Conservation (phyloP, 805 yeast genomes). For the Kuraishia piskuri region DNA sequence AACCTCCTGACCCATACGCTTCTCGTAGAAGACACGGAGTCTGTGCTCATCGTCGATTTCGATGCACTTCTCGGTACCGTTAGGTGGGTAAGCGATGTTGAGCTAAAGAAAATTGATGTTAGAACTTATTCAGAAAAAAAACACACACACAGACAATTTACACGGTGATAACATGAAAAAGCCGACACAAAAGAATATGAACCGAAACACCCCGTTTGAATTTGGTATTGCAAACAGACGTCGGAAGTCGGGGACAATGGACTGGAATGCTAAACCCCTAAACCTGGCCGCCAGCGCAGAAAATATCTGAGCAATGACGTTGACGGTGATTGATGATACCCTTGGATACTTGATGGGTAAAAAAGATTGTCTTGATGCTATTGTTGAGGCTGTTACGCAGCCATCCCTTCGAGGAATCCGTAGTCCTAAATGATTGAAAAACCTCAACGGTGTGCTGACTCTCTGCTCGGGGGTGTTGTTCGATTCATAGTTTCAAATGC, state of each 20-base stretch:
- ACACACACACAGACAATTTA: too few species aligned
- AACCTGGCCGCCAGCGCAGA: not conserved
- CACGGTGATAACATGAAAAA: not conserved
- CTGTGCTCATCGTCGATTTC: slow-evolving; percentile 99
- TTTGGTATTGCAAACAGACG: too few species aligned
- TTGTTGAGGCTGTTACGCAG: not conserved
- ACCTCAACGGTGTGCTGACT: not conserved
- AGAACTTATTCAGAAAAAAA: not conserved
- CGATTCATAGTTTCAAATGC: not conserved
- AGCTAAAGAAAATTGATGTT: slow-evolving; percentile 41
- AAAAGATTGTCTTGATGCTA: not conserved
- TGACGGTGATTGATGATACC: not conserved
- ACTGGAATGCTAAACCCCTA: not conserved
- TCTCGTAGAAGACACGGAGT: slow-evolving; percentile 96
- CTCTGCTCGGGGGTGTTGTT: not conserved
- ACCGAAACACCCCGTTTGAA: not conserved
- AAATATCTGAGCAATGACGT: not conserved
- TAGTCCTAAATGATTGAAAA: not conserved
- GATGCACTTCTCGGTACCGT: slow-evolving; percentile 98
- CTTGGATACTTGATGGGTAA: not conserved
- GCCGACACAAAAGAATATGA: not conserved
- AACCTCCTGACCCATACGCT: slow-evolving; percentile 99
- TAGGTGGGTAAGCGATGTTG: slow-evolving; percentile 99
- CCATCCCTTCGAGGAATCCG: not conserved
- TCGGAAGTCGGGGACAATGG: not conserved